Evolutionary conservation across 371 early-diverging fungal genomes (phyloP).

Genomic region (Cokeromyces recurvatus): DNA sequence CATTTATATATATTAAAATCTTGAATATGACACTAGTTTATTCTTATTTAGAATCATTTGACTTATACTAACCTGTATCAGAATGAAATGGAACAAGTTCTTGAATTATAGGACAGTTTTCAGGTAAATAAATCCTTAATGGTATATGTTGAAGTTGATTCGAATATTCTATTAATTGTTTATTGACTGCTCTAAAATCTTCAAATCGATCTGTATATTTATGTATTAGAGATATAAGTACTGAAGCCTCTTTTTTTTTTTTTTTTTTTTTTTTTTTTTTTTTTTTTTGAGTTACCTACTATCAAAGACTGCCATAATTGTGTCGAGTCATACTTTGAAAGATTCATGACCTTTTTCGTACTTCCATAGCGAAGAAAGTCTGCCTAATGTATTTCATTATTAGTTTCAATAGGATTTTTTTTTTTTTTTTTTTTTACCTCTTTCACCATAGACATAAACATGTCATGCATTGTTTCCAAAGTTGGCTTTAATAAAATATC

Average conservation of each 20-base stretch:
- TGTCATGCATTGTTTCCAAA: conserved; percentile 55
- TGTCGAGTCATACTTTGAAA: conserved; percentile 68
- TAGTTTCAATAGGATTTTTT: background rate
- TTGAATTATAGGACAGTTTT: conserved; percentile 57
- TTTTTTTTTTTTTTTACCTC: conserved; percentile 40
- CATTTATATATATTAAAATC: background rate
- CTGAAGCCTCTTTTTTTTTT: too few relatives aligned
- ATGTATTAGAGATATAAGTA: background rate
- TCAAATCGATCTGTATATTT: conserved; percentile 44
- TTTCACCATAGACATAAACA: conserved; percentile 79
- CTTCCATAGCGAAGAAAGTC: conserved; percentile 69
- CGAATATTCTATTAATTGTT: conserved; percentile 45
- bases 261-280: too few relatives aligned
- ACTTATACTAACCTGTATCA: too few relatives aligned
- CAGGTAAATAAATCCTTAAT: conserved; percentile 55
- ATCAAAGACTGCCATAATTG: conserved; percentile 63
- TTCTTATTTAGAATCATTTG: too few relatives aligned
- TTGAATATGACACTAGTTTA: too few relatives aligned
- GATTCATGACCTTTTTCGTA: conserved; percentile 70
- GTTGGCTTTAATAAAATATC: conserved; percentile 51
- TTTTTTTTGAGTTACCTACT: conserved; percentile 44
- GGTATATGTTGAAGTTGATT: conserved; percentile 45
- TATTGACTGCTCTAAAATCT: conserved; percentile 63
- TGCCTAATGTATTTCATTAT: conserved; percentile 36
- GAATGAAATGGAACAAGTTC: conserved; percentile 49